These are phyloP conservation scores for Avena atlantica DNA, from an alignment of 176 grass and related monocot species.

Conservation along the genomic window DNA sequence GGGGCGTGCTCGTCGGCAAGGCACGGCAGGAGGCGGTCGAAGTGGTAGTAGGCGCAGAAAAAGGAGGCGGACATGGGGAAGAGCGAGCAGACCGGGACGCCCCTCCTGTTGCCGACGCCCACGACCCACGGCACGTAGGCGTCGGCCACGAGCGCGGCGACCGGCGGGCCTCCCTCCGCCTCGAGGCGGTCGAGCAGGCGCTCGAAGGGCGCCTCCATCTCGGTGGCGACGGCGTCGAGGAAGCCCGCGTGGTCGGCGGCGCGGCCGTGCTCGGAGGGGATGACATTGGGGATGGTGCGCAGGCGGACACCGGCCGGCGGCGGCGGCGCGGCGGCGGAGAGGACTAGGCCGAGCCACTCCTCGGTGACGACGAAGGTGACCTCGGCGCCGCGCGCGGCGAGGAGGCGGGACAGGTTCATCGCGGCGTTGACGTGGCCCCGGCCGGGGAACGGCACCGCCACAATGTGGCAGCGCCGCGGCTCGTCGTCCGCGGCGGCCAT, in stretches of 20 bases:
- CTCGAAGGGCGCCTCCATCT: slow-evolving; percentile 67
- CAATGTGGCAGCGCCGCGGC: slow-evolving; percentile 50
- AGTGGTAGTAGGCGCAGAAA: slow-evolving; percentile 52
- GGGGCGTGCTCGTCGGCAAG: not conserved
- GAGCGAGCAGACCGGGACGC: slow-evolving; percentile 58
- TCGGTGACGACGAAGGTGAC: slow-evolving; percentile 71
- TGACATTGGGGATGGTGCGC: slow-evolving; percentile 66
- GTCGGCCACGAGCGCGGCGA: slow-evolving; percentile 59
- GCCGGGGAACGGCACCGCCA: slow-evolving; percentile 69
- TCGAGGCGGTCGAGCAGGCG: slow-evolving; percentile 54
- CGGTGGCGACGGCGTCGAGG: slow-evolving; percentile 55
- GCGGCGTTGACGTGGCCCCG: slow-evolving; percentile 75
- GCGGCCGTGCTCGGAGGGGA: slow-evolving; percentile 71
- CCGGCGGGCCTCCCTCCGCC: slow-evolving; percentile 24
- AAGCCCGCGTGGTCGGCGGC: slow-evolving; percentile 60
- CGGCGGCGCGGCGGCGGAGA: not conserved
- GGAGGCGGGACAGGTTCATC: slow-evolving; percentile 61
- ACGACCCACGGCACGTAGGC: slow-evolving; percentile 56
- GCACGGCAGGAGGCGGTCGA: slow-evolving; percentile 32
- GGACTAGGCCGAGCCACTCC: slow-evolving; percentile 65
- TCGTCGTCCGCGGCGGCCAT: slow-evolving; percentile 1
- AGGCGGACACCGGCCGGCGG: slow-evolving; percentile 46
- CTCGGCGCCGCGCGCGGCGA: slow-evolving; percentile 52
- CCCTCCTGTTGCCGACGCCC: slow-evolving; percentile 53
- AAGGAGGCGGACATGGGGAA: slow-evolving; percentile 60